A percentile compares a stretch with the other conserved stretches of the same genome.
Evolutionary conservation across 805 yeast species (phyloP).

Genomic region (Candida gorgasii): DNA sequence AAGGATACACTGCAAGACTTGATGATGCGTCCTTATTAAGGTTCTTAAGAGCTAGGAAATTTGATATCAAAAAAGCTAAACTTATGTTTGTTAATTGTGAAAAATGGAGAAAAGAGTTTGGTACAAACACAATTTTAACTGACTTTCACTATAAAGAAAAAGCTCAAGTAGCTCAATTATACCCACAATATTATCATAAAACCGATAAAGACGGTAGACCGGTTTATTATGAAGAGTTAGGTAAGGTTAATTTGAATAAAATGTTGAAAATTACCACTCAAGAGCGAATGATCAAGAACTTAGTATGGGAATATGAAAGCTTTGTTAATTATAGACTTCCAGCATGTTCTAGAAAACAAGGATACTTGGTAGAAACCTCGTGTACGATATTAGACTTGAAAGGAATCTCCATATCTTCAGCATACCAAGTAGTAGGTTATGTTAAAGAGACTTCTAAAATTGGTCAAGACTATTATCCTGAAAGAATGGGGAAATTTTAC

Average conservation of each 20-base stretch:
- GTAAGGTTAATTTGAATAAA: conserved; percentile 83
- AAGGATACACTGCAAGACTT: conserved; percentile 72
- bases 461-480: conserved; percentile 98
- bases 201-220: conserved; percentile 98
- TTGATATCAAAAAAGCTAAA: conserved; percentile 75
- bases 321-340: conserved; percentile 84
- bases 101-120: conserved; percentile 86
- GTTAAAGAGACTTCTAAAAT: conserved; percentile 91
- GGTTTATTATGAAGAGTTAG: conserved; percentile 89
- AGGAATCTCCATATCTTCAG: conserved; percentile 84
- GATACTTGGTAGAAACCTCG: conserved; percentile 84
- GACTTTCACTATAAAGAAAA: conserved; percentile 95
- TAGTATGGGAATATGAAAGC: conserved; percentile 97
- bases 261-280: conserved; percentile 93
- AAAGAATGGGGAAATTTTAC: conserved; percentile 98
- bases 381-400: conserved; percentile 95
- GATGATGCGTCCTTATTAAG: conserved; percentile 86
- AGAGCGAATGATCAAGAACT: conserved; percentile 92
- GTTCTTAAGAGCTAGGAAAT: conserved; percentile 93
- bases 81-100: conserved; percentile 87
- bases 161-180: conserved; percentile 80
- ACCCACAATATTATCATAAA: conserved; percentile 97
- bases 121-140: conserved; percentile 79
- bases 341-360: conserved; percentile 85
- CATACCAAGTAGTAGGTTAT: conserved; percentile 81